Evolutionary conservation across 1,139 yeast species (phyloP), one percentile per base, ranked within the genome.

Genomic region (Suhomyces bribrorum): DNA sequence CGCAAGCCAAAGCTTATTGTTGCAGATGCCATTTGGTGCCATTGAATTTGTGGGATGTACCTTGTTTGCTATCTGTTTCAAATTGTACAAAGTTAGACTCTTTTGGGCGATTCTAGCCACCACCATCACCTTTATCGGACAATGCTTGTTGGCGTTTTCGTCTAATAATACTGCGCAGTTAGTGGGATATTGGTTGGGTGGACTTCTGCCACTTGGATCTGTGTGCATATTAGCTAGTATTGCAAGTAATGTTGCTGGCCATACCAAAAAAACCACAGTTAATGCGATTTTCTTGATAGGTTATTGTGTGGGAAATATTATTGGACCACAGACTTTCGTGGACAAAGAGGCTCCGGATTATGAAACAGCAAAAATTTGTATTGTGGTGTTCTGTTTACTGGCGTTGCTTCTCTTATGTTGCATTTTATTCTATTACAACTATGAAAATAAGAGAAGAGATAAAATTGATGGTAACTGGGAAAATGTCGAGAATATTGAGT

Each of bases 321-420:
- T 81, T 34, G 90, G 90, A 5, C 89, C 90, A 3, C 87, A 82
- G 56, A 72, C 83, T 33, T 83, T 82, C 54, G 65, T 75, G 45
- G 63, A 64, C 0, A 48, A 49, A 8, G 77, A 80, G 48, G 78
- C 79, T 2, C 88, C 88, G 13, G 45, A 46, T 11, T 80, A 78
- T 49, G 48, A 54, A 2, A 66, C 75, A 4, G 84, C 80, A 4
- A 66, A 69, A 41, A 56, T 69, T 29, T 64, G 76, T 11, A 59
- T 78, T 51, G 56, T 75, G 12, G 74, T 71, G 7, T 64, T 75
- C 18, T 66, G 66, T 32, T n/a, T 20, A 20, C 23, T n/a, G 8
- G 11, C 8, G 23, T n/a, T 20, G 23, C 23, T 20, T 3, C 23
- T 3, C 11, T 20, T 8, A n/a, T 64, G 29, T 66, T 6, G 62